Evolutionary conservation across 2,329 filamentous ascomycete species (phyloP), one percentile per base, ranked within the genome.

Genomic region (Fusarium sp.): DNA sequence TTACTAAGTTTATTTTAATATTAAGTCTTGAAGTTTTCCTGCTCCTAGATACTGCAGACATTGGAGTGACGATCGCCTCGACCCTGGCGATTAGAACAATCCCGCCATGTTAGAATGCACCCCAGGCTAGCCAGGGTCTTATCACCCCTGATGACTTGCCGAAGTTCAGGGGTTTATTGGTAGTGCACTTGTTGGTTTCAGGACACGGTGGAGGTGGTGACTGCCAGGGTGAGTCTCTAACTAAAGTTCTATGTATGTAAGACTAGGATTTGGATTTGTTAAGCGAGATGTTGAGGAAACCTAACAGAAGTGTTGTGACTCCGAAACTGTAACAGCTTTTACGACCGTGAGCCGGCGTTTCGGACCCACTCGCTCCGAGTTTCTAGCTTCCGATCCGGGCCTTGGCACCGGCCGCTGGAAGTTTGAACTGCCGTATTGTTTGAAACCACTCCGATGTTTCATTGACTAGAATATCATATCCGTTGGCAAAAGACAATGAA

Each of bases 141-240:
- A 55, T 39, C 41, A 41, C 59, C 54, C 67, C 67, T 70, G 60
- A 60, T 44, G 44, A 53, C 41, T 42, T 30, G 42, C 28, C n/a
- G 41, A 30, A 33, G 41, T 31, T 33, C 67, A 70, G 67, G 67
- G 67, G 66, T 51, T 39, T 42, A 38, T 51, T 28, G 28, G 45
- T 48, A 31, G 48, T 58, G 42, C 47, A 38, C 33, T 58, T 47
- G 33, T 41, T 54, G 50, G 70, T 72, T 72, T 72, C 69, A 72
- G 70, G 70, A 64, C 26, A 41, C 64, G 64, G 69, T 72, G 59
- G 69, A 70, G 53, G 58, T 55, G 38, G 42, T 53, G 59, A 72
- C 70, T 55, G 54, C 35, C 45, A 72, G 70, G 69, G 30, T 45
- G 44, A 68, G 51, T 36, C 33, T 16, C 48, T 30, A 68, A 50